A percentile compares a stretch with the other conserved stretches of the same genome.
Evolutionary conservation across 768 basidiomycete genomes (phyloP).

Genomic region (Trametes gibbosa): DNA sequence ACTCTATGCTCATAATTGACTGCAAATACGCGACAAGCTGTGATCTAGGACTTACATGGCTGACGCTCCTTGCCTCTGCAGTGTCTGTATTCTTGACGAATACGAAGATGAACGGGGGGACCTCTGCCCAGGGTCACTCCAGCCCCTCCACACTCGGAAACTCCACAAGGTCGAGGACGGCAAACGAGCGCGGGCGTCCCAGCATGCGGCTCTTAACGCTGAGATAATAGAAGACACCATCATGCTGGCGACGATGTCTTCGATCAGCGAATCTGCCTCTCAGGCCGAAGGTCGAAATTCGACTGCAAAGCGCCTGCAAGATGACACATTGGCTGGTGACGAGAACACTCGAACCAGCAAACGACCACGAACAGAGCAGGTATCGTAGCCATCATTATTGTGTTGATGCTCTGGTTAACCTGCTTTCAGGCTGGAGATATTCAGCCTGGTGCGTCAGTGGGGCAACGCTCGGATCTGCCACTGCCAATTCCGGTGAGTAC

Average conservation of each 20-base stretch:
- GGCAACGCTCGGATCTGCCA: too few relatives aligned
- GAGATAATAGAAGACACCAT: neutral
- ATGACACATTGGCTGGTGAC: too few relatives aligned
- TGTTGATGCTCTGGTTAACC: too few relatives aligned
- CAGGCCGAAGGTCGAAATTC: neutral
- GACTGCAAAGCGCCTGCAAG: too few relatives aligned
- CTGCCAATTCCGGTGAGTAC: too few relatives aligned
- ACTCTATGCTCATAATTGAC: too few relatives aligned
- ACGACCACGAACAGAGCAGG: too few relatives aligned
- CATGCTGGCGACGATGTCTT: neutral
- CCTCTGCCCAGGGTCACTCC: neutral
- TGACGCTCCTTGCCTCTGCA: neutral
- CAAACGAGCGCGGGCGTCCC: neutral
- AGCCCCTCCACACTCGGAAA: neutral
- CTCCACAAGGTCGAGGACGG: neutral
- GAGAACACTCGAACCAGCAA: too few relatives aligned
- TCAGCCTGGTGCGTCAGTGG: too few relatives aligned
- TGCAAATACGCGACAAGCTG: too few relatives aligned
- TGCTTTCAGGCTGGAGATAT: too few relatives aligned
- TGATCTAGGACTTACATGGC: neutral
- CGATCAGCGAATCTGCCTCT: neutral
- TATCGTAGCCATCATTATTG: too few relatives aligned
- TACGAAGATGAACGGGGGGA: neutral
- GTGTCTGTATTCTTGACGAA: neutral
- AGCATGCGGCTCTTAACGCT: neutral